Conservation (phyloP, 441 rosid species). For the Adansonia madagascariensis region DNA sequence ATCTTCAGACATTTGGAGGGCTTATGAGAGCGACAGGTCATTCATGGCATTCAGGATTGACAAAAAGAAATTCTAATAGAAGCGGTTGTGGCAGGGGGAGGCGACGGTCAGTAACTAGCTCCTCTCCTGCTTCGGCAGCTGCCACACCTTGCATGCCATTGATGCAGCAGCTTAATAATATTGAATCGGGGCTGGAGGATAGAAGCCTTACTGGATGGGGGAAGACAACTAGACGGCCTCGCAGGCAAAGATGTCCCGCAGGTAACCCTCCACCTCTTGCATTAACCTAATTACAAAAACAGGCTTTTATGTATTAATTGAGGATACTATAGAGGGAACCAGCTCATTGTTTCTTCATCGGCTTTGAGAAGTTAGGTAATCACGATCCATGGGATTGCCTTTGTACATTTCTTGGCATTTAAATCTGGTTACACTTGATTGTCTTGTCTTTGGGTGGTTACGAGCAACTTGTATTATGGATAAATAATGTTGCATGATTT, state of each 20-base stretch:
- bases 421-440: slow-evolving; percentile 46
- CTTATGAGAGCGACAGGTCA: slow-evolving; percentile 81
- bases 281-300: slow-evolving; percentile 49
- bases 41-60: slow-evolving; percentile 66
- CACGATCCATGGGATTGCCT: slow-evolving; percentile 41
- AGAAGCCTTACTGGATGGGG: slow-evolving; percentile 95
- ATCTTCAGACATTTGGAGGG: slow-evolving; percentile 90
- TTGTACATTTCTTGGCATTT: slow-evolving; percentile 52
- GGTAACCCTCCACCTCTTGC: slow-evolving; percentile 65
- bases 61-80: slow-evolving; percentile 74
- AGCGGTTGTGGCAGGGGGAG: slow-evolving; percentile 76
- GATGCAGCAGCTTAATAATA: slow-evolving; percentile 56
- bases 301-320: slow-evolving; percentile 32
- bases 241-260: slow-evolving; percentile 86
- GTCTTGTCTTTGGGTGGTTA: slow-evolving; percentile 43
- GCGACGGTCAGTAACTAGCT: slow-evolving; percentile 46
- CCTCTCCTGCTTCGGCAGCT: slow-evolving; percentile 41
- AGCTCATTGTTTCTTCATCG: slow-evolving; percentile 30
- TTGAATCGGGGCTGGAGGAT: slow-evolving; percentile 72
- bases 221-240: slow-evolving; percentile 87
- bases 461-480: slow-evolving; percentile 42
- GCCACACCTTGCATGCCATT: slow-evolving; percentile 47
- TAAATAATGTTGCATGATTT: slow-evolving; percentile 59
- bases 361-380: slow-evolving; percentile 35
- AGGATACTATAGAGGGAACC: slow-evolving; percentile 45